phyloP scores from a whole-genome alignment of 768 basidiomycete genomes.

The Tulasnella sp. region DNA sequence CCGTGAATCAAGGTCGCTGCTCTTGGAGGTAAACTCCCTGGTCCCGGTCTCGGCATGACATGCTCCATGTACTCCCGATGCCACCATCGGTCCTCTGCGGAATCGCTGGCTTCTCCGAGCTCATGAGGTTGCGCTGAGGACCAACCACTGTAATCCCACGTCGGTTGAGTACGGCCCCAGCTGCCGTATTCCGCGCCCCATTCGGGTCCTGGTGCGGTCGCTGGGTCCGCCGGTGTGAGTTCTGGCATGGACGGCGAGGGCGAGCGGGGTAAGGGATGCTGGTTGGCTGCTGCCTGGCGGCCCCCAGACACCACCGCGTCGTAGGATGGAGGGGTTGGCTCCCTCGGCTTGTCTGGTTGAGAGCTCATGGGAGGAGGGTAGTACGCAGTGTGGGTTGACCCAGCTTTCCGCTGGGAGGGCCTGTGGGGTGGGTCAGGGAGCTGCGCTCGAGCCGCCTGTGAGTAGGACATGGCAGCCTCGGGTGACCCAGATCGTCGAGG shows the following conservation, averaged over 20 bases:
- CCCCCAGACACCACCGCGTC: neutral
- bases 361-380: neutral
- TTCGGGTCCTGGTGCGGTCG: neutral
- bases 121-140: neutral
- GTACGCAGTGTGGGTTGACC: slow-evolving; percentile 2
- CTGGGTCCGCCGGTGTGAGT: slow-evolving; percentile 7
- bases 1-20: neutral
- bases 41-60: slow-evolving; percentile 5
- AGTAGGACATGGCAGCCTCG: neutral
- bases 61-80: neutral
- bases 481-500: neutral
- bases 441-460: neutral
- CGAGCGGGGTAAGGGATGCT: neutral
- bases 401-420: neutral
- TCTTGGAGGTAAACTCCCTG: slow-evolving; percentile 9
- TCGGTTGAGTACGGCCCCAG: neutral
- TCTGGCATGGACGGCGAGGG: slow-evolving; percentile 24
- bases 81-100: neutral
- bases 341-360: neutral
- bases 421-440: neutral
- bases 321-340: slow-evolving; percentile 19
- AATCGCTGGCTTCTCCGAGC: neutral
- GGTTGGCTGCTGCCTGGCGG: neutral
- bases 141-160: slow-evolving; percentile 13
- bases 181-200: neutral